A percentile compares a stretch with the other conserved stretches of the same genome.
phyloP scores from a whole-genome alignment of 495 filamentous ascomycete genomes.

The Talaromyces nanjingensis region DNA sequence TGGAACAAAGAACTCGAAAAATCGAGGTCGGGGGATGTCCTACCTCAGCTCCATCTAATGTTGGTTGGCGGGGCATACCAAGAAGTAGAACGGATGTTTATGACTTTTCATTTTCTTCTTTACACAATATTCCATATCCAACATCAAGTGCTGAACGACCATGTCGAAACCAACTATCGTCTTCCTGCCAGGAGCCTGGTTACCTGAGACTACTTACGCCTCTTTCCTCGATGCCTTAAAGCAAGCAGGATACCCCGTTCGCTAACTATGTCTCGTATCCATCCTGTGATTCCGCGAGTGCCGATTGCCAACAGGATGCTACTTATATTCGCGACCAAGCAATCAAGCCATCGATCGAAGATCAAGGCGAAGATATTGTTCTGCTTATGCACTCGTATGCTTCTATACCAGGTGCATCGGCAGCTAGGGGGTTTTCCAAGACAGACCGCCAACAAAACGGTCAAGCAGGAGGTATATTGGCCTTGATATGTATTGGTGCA shows the following conservation, averaged over 20 bases:
- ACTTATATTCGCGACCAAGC: conserved; percentile 13
- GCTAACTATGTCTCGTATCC: conserved; percentile 15
- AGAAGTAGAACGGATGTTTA: neutral
- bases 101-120: neutral
- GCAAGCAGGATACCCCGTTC: conserved; percentile 14
- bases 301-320: conserved; percentile 16
- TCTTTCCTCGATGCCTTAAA: conserved; percentile 17
- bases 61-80: neutral
- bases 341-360: conserved; percentile 15
- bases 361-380: conserved; percentile 20
- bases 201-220: conserved; percentile 15
- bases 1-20: neutral
- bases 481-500: conserved; percentile 22
- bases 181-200: conserved; percentile 25
- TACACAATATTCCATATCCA: neutral
- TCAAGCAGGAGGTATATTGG: conserved; percentile 21
- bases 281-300: conserved; percentile 18
- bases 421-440: conserved; percentile 15
- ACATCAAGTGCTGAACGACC: neutral
- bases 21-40: neutral
- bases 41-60: neutral
- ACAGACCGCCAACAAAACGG: conserved; percentile 14
- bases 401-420: conserved; percentile 22
- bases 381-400: conserved; percentile 28
- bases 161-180: conserved; percentile 11